Evolutionary conservation across 257 asterid genomes (phyloP), one percentile per base, ranked within the genome.

Genomic region (Solanum sitiens): DNA sequence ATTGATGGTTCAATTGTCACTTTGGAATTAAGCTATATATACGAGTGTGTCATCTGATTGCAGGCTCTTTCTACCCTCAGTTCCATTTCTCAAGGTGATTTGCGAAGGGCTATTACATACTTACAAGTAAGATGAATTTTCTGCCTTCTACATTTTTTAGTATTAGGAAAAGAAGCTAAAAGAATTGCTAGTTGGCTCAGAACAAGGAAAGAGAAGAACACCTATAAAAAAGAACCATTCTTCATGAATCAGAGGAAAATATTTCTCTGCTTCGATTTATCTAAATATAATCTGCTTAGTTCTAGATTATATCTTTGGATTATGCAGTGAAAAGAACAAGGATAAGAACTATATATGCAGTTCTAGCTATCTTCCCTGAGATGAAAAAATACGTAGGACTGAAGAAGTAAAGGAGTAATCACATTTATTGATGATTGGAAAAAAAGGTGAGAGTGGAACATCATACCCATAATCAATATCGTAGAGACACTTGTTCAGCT

Each of bases 21-120:
- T 32, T 82, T 5, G 45, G 70, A 45, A 20, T 87, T 79, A 40
- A 39, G 65, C 13, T 42, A 21, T 76, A 4, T 25, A 18, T 50
- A 50, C 4, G 70, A 47, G 44, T 32, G 70, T 50, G 44, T 50
- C 20, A 42, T 82, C 86, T 86, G 45, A 76, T 35, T 89, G 87
- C 85, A 97, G 99, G 99, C 99, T 88, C 98, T 95, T 90, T 89
- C 96, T 86, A 92, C 98, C 86, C 91, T 97, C 88, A 95, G 98
- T 90, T 91, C 97, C 86, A 95, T 97, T 87, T 95, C 99, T 18
- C 99, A 95, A 91, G 99, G 99, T 86, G 99, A 97, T 92, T 91
- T 97, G 67, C 96, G 98, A 44, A 95, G 99, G 86, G 99, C 98
- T 45, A 97, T 97, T 89, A 95, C 99, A 70, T 97, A 93, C 92